Base-by-base conservation (phyloP, 495 filamentous ascomycete genomes). In the Geoglossum glabrum region DNA sequence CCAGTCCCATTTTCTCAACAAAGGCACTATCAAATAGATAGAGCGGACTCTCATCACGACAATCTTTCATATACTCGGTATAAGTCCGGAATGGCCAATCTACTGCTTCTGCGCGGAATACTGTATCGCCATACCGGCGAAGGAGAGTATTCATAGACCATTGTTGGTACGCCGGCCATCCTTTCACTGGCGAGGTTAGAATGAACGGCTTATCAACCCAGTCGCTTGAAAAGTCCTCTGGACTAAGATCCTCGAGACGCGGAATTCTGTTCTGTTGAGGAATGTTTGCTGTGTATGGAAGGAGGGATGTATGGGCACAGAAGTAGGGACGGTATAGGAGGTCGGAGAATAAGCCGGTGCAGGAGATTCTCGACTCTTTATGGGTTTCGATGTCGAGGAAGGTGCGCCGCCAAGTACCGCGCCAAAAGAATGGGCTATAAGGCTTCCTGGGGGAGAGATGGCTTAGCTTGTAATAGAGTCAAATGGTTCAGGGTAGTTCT, bases 1-100 rank as follows among this genome's bases (percentile, higher is more conserved):
- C 71, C 34, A 95, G 71, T 19, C 69, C 69, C 81, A 94, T 96
- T 67, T 95, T 97, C 61, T 88, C 81, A 8, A 84, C 87, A 63
- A 98, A 98, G 15, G 73, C 73, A 6, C 81, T 75, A 64, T 98
- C 92, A 64, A 98, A 98, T 23, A 98, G 76, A 65, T 97, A 98
- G 1, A 98, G 72, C 0, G 92, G 92, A 60, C 83, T 88, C 67
- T 98, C 92, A 59, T 98, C 92, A 26, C 71, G 70, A 68, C 75
- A 88, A 65, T 93, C 78, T 19, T 72, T 69, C 86, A 95, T 87
- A 67, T 98, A 98, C 50, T 83, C 74, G 28, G 79, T 73, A 67
- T 98, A 98, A 6, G 80, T 83, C 6, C 73, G 69, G 47, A 96
- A 75, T 0, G 82, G 74, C 92, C 92, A 98, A 65, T 95, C 87